Evolutionary conservation across 192 early-diverging fungal species (phyloP).

Genomic region (Haplosporangium gracile): DNA sequence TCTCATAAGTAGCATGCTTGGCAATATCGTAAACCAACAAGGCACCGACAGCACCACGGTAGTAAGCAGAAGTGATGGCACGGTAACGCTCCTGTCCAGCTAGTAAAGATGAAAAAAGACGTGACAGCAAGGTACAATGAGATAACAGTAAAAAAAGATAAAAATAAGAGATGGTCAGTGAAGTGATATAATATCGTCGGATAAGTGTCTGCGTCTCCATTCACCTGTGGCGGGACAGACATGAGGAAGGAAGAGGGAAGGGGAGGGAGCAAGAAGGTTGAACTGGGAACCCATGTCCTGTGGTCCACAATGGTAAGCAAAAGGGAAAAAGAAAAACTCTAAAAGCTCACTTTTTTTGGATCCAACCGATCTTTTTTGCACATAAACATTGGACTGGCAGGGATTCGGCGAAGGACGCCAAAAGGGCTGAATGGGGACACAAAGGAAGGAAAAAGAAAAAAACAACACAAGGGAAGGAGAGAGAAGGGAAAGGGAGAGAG

Average conservation of each 20-base stretch:
- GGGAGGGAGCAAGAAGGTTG: slow-evolving; percentile 19
- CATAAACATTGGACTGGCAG: neutral
- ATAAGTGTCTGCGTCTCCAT: too few species aligned
- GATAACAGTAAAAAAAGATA: neutral
- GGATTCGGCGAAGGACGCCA: neutral
- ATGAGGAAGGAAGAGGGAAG: slow-evolving; percentile 1
- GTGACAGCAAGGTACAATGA: neutral
- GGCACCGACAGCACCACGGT: slow-evolving; percentile 97
- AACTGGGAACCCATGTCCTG: slow-evolving; percentile 33
- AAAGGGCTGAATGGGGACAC: slow-evolving; percentile 15
- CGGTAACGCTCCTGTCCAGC: slow-evolving; percentile 85
- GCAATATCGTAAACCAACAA: slow-evolving; percentile 98
- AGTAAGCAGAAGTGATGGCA: slow-evolving; percentile 90
- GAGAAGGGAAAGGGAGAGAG: neutral
- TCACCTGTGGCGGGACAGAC: neutral
- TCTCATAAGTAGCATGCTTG: slow-evolving; percentile 95
- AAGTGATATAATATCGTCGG: neutral
- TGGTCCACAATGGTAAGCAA: slow-evolving; percentile 7
- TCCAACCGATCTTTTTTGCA: neutral
- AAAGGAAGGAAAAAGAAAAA: slow-evolving; percentile 32
- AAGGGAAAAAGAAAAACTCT: slow-evolving; percentile 1
- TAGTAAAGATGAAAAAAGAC: slow-evolving; percentile 19
- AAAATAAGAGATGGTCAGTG: slow-evolving; percentile 13
- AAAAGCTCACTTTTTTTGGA: slow-evolving; percentile 13
- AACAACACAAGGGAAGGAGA: slow-evolving; percentile 31